Evolutionary conservation across 139 green algal genomes (phyloP).

Genomic region (Tetradesmus lagerheimii): DNA sequence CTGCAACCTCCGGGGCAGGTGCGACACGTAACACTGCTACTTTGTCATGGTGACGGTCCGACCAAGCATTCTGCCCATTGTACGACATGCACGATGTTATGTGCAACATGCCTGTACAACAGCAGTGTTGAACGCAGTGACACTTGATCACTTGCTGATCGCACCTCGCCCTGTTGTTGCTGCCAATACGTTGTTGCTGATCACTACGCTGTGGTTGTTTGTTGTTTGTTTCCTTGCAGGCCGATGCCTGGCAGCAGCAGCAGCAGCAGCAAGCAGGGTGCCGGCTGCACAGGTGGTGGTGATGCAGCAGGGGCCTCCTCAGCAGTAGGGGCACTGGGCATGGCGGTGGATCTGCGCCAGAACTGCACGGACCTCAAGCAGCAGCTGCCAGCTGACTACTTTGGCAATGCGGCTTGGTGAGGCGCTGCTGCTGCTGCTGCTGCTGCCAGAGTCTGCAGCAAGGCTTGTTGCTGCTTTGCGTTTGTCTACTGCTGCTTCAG

Average conservation of each 20-base stretch:
- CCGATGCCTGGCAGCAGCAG: constrained; percentile 12
- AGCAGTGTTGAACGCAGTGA: no score
- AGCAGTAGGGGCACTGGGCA: background rate
- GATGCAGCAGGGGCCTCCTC: background rate
- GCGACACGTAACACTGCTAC: background rate
- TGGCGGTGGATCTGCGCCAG: constrained; percentile 21
- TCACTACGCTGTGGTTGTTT: background rate
- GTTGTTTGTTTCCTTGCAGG: background rate
- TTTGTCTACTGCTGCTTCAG: no score
- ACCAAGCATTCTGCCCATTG: no score
- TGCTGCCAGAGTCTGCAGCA: background rate
- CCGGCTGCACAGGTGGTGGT: background rate
- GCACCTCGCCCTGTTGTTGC: no score
- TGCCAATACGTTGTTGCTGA: no score
- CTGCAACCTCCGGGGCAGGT: constrained; percentile 2
- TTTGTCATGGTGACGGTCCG: no score
- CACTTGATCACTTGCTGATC: no score
- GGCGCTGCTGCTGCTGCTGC: background rate
- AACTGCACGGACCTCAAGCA: constrained; percentile 19
- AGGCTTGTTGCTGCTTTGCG: no score
- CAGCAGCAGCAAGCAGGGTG: constrained; percentile 3
- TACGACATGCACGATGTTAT: no score
- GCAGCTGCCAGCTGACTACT: constrained; percentile 18
- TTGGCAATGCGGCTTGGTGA: constrained; percentile 39
- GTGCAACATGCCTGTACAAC: no score